Evolutionary conservation across 2,329 filamentous ascomycete genomes (phyloP), one percentile per base, ranked within the genome.

Genomic region (Alternaria arborescens): DNA sequence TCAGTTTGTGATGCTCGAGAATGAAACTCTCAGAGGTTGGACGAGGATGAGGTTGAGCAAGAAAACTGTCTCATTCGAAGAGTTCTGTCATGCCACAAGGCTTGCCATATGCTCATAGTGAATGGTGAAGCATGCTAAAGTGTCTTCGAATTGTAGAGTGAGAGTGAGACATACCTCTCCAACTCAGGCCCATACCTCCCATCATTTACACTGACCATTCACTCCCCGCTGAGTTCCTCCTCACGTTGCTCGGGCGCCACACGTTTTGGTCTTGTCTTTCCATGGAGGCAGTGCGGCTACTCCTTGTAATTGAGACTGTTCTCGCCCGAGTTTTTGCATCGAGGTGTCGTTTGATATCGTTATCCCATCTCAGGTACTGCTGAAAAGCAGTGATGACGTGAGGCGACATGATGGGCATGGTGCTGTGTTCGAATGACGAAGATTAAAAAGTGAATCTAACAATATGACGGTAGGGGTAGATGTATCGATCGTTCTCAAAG

Each of bases 321-420:
- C 54, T 57, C 34, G 58, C 54, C 4, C 58, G 58, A 5, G 42
- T 58, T 28, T 61, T 61, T 8, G 41, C 58, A 32, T 61, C 58
- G 22, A 61, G 40, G 36, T 61, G 53, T n/a, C 58, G 34, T 20
- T 52, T 61, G 36, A 57, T 58, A 20, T 61, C 58, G 8, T 28
- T 42, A 43, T 61, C 48, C 58, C 58, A 61, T 24, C 54, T 30
- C 34, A 61, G 54, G 32, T 52, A 61, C 42, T 61, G 58, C 36
- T 61, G 58, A 14, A 61, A 58, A 48, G 54, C 58, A 36, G 47
- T 52, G 47, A 61, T 58, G 7, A 61, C 20, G 20, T 57, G 53
- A n/a, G 58, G 58, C 10, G 54, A 43, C 58, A 61, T 58, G 32
- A 52, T 57, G 20, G 53, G 43, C 48, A 61, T 52, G 16, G 36